phyloP scores from a whole-genome alignment of 2,329 filamentous ascomycete species.

The Venturia asperata region DNA sequence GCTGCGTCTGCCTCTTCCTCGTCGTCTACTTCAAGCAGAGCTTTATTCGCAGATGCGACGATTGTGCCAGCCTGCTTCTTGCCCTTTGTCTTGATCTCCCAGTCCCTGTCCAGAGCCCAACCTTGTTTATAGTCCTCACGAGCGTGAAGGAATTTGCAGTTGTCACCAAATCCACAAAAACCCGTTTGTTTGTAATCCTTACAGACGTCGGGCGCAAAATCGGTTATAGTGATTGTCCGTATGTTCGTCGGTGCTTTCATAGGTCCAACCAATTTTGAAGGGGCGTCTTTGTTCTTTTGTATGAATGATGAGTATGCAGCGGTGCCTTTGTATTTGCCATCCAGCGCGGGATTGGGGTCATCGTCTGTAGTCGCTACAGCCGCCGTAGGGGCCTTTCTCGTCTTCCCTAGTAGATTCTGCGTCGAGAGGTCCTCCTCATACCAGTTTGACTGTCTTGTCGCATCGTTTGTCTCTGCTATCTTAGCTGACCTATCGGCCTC shows the following conservation, averaged over 20 bases:
- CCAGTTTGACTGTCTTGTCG: constrained; percentile 85
- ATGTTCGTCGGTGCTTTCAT: constrained; percentile 85
- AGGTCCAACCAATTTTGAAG: constrained; percentile 66
- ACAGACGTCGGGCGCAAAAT: constrained; percentile 88
- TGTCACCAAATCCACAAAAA: constrained; percentile 66
- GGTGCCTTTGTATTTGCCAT: constrained; percentile 70
- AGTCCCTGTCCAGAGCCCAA: constrained; percentile 91
- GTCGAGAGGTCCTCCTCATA: constrained; percentile 60
- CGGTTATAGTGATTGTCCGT: constrained; percentile 79
- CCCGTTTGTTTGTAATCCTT: constrained; percentile 60
- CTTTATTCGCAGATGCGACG: constrained; percentile 52
- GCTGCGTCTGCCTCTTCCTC: constrained; percentile 57
- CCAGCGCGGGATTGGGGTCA: constrained; percentile 17
- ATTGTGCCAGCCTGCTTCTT: constrained; percentile 46
- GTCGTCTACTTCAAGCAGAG: constrained; percentile 33
- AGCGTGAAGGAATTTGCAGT: constrained; percentile 73
- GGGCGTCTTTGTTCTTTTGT: constrained; percentile 70
- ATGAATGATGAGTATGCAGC: constrained; percentile 69
- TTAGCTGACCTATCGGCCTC: constrained; percentile 54
- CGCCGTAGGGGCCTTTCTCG: constrained; percentile 34
- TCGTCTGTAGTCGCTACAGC: not conserved
- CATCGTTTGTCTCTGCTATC: constrained; percentile 68
- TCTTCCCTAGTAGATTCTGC: constrained; percentile 55
- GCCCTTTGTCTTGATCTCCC: constrained; percentile 72
- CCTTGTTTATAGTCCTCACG: constrained; percentile 79